Percentiles rank a stretch among this genome's conserved stretches.
phyloP scores from a whole-genome alignment of 768 basidiomycete genomes.

The Kwoniella europaea region DNA sequence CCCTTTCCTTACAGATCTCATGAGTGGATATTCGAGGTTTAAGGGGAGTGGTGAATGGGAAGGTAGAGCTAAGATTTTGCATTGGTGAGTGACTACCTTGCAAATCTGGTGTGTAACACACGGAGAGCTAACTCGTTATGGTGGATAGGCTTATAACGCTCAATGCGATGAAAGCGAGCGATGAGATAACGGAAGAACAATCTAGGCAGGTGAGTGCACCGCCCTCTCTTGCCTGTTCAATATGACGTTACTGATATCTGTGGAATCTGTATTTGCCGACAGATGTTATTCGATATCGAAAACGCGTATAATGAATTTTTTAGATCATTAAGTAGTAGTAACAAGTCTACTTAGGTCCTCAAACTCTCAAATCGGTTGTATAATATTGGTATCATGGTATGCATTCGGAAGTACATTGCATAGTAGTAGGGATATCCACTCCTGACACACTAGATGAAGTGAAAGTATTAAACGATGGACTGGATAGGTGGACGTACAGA shows the following conservation, averaged over 20 bases:
- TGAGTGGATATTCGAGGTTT: conserved; percentile 90
- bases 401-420: background rate
- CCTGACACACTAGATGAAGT: too few species aligned
- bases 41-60: conserved; percentile 96
- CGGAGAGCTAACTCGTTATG: background rate
- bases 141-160: conserved; percentile 83
- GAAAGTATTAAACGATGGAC: too few species aligned
- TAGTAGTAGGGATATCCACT: too few species aligned
- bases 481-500: too few species aligned
- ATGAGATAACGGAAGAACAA: conserved; percentile 94
- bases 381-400: background rate
- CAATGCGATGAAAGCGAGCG: conserved; percentile 95
- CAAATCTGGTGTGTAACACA: background rate
- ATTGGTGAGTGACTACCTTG: conserved; percentile 68
- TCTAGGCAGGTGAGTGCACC: conserved; percentile 73
- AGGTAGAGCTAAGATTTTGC: conserved; percentile 88
- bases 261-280: background rate
- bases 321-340: conserved; percentile 55
- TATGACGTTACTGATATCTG: background rate
- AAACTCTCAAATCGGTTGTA: conserved; percentile 2
- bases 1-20: conserved; percentile 91
- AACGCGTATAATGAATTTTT: conserved; percentile 95
- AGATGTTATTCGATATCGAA: conserved; percentile 96
- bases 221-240: background rate
- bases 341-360: conserved; percentile 23